These are phyloP conservation scores for Plectosphaerella sp. DNA, from an alignment of 2,329 filamentous ascomycete species.

Conservation along the genomic window DNA sequence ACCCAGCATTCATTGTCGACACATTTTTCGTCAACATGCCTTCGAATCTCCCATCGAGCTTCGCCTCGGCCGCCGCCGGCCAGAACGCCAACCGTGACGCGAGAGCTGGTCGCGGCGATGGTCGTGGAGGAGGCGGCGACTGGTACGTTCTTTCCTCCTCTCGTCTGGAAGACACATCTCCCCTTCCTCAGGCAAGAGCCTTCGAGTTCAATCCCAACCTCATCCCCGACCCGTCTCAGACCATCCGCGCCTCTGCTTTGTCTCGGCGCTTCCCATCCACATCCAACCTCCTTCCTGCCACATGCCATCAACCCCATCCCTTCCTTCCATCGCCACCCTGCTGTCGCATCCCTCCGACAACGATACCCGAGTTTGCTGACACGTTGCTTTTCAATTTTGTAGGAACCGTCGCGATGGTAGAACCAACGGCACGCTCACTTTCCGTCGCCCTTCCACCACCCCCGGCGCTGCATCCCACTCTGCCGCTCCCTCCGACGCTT, in stretches of 20 bases:
- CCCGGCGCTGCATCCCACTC: constrained; percentile 37
- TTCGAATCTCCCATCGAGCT: constrained; percentile 75
- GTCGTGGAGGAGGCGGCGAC: constrained; percentile 56
- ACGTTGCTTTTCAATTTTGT: background rate
- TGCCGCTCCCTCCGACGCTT: constrained; percentile 27
- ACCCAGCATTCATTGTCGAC: background rate
- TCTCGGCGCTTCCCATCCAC: background rate
- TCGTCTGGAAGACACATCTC: background rate
- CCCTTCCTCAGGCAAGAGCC: background rate
- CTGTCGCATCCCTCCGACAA: background rate
- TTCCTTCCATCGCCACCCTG: background rate
- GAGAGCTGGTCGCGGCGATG: constrained; percentile 54
- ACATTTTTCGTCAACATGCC: constrained; percentile 44
- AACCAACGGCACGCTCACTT: constrained; percentile 59
- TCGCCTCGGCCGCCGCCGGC: constrained; percentile 77
- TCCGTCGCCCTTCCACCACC: constrained; percentile 59
- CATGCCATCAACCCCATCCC: background rate
- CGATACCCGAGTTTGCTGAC: background rate
- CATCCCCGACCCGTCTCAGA: background rate
- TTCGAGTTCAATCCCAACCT: too few species aligned
- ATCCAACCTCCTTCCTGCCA: background rate
- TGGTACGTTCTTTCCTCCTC: constrained; percentile 52
- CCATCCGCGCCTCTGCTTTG: background rate
- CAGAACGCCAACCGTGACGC: constrained; percentile 60
- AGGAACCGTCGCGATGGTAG: constrained; percentile 58